Conservation (phyloP, 1,284 basidiomycete genomes). For the Puccinia novopanici region DNA sequence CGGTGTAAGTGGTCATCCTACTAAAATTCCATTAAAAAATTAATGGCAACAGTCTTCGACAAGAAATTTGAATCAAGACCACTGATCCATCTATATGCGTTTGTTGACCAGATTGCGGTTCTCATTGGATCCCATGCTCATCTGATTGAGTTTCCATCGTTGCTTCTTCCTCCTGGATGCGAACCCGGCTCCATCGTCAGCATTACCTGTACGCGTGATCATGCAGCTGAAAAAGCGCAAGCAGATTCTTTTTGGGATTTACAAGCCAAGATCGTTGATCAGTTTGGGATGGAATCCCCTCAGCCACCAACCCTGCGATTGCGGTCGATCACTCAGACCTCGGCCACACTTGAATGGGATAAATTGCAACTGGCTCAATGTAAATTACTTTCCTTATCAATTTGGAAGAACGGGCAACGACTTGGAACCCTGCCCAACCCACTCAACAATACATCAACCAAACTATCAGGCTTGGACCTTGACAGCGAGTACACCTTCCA, state of each 20-base stretch:
- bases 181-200: conserved; percentile 93
- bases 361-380: conserved; percentile 78
- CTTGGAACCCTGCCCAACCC: conserved; percentile 81
- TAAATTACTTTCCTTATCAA: conserved; percentile 79
- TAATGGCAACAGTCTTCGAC: not conserved
- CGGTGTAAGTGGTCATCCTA: conserved; percentile 28
- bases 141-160: conserved; percentile 90
- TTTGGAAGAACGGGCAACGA: conserved; percentile 84
- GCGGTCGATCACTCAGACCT: conserved; percentile 92
- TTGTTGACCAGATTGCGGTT: conserved; percentile 58
- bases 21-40: not conserved
- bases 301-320: conserved; percentile 70
- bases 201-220: conserved; percentile 84
- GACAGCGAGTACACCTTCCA: conserved; percentile 90
- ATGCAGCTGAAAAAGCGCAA: conserved; percentile 75
- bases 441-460: conserved; percentile 77
- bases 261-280: conserved; percentile 74
- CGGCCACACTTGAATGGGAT: conserved; percentile 86
- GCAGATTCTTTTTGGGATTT: conserved; percentile 77
- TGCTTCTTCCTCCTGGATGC: conserved; percentile 83
- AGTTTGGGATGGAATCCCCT: conserved; percentile 72
- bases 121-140: conserved; percentile 87
- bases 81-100: not conserved
- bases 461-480: conserved; percentile 73
- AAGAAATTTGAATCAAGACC: not conserved